phyloP scores from a whole-genome alignment of 176 grass and related monocot genomes.

The Secale cereale region DNA sequence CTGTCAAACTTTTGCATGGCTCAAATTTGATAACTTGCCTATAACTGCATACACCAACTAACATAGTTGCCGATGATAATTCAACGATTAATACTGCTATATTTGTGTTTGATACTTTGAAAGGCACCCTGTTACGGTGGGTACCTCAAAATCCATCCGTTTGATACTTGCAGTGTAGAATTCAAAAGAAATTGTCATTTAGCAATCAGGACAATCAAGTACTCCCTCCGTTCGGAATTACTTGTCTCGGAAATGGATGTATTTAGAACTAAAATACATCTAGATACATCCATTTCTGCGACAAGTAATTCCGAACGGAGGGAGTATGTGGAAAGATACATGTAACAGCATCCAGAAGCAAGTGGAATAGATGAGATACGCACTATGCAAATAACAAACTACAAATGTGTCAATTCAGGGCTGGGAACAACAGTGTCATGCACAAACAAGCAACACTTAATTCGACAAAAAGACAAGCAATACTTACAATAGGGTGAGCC shows the following conservation, averaged over 20 bases:
- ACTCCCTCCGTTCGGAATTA: too few relatives aligned
- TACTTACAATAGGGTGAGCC: constrained; percentile 90
- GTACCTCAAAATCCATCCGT: neutral
- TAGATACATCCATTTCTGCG: too few relatives aligned
- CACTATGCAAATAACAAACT: neutral
- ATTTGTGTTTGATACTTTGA: neutral
- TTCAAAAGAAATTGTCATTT: neutral
- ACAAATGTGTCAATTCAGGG: neutral
- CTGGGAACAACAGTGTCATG: neutral
- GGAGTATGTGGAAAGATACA: neutral
- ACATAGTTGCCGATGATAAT: neutral
- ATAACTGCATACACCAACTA: neutral
- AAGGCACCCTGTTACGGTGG: neutral
- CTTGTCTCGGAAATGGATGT: too few relatives aligned
- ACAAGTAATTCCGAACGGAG: too few relatives aligned
- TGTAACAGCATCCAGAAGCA: neutral
- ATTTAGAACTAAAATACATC: too few relatives aligned
- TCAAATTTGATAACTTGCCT: neutral
- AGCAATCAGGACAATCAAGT: neutral
- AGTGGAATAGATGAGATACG: neutral
- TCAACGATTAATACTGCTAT: neutral
- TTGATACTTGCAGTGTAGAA: neutral
- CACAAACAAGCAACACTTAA: constrained; percentile 37
- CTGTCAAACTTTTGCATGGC: neutral
- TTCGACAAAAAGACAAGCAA: neutral